Conservation (phyloP, 2,329 filamentous ascomycete species). For the Cercospora zeina region DNA sequence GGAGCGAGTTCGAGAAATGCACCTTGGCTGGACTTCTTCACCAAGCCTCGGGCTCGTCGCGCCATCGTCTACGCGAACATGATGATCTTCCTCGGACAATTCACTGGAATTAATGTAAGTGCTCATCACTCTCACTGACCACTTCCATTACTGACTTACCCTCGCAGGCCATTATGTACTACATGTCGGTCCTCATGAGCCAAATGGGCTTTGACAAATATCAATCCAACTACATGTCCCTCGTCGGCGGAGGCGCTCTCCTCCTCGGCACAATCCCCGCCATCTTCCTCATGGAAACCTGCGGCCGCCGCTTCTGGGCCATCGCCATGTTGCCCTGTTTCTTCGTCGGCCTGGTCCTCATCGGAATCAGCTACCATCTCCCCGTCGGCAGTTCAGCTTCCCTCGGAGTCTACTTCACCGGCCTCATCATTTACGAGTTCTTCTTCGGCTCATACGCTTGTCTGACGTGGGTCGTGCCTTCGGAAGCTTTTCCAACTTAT, state of each 20-base stretch:
- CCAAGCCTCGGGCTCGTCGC: slow-evolving; percentile 65
- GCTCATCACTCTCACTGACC: background rate
- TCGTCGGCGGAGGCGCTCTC: slow-evolving; percentile 68
- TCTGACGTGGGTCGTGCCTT: slow-evolving; percentile 47
- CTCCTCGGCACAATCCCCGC: slow-evolving; percentile 54
- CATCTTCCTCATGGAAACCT: slow-evolving; percentile 67
- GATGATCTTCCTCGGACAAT: slow-evolving; percentile 69
- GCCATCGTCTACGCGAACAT: slow-evolving; percentile 67
- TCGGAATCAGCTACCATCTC: slow-evolving; percentile 65
- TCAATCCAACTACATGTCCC: slow-evolving; percentile 70
- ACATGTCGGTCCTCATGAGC: slow-evolving; percentile 67
- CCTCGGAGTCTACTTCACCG: slow-evolving; percentile 62
- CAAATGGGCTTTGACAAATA: slow-evolving; percentile 66
- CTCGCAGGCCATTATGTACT: slow-evolving; percentile 53
- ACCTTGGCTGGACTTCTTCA: slow-evolving; percentile 74
- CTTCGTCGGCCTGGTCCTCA: slow-evolving; percentile 67
- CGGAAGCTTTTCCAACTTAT: slow-evolving; percentile 72
- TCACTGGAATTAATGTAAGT: slow-evolving; percentile 62
- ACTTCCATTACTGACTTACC: background rate
- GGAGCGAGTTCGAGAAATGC: slow-evolving; percentile 57
- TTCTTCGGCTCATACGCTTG: slow-evolving; percentile 58
- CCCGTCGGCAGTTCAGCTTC: slow-evolving; percentile 35
- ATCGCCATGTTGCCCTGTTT: slow-evolving; percentile 71
- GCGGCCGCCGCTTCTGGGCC: slow-evolving; percentile 73
- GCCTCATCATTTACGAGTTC: slow-evolving; percentile 67